Base-by-base conservation (phyloP, 2,329 filamentous ascomycete species). In the Parastagonospora avenae region DNA sequence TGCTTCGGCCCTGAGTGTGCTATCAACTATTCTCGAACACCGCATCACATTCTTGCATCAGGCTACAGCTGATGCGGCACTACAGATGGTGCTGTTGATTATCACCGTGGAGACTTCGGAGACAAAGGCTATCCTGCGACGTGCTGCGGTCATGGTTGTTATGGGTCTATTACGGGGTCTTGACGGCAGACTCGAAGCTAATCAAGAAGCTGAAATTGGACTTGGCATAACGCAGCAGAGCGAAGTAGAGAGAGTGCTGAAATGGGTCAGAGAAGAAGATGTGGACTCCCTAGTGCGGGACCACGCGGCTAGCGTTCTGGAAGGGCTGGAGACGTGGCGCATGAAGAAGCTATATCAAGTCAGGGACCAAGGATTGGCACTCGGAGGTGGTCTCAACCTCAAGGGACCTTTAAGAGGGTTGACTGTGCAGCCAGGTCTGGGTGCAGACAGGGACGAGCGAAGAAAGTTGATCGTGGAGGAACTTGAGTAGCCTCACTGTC, bases 271-370 rank as follows among this genome's bases (percentile, higher is more conserved):
- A 6, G 78, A 75, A 33, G 86, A 84, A 19, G 89, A 92, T 69
- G 81, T 79, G 19, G 89, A 92, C 66, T 86, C 82, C 0, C 73
- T 92, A 36, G 88, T 90, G 9, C 80, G 80, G 55, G 80, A 86
- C 60, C 87, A 91, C 70, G 87, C 87, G 2, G 75, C 74, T 29
- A 86, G 86, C 60, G 85, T 87, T n/a, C 69, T 85, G 9, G 88
- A 90, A 67, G 87, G 83, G 42, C 65, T 91, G 53, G 81, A 86
- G 59, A 83, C 80, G 50, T 87, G 84, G 82, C 79, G 80, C 50
- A 72, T 87, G 68, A 78, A 81, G 46, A 77, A 71, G 45, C 57
- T 85, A 48, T 66, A 84, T 36, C 78, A 77, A 19, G 55, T 73
- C 16, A 61, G 57, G 44, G 63, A 66, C 9, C 58, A 66, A 42